Evolutionary conservation across 495 filamentous ascomycete species (phyloP), one percentile per base, ranked within the genome.

Genomic region (Hyaloscypha bicolor): DNA sequence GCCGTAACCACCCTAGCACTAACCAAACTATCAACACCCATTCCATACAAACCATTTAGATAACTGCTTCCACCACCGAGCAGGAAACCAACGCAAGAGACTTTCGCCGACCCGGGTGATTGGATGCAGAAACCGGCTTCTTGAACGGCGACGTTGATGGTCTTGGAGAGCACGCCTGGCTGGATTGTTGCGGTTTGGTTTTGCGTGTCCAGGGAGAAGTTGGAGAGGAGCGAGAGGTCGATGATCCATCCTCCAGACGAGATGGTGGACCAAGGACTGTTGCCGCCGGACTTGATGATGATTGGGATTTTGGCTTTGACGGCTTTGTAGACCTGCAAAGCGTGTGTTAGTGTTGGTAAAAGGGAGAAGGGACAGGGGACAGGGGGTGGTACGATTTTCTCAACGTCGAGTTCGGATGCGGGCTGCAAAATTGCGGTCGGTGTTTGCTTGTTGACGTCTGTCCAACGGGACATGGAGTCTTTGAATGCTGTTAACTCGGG

Each of bases 11-110:
- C 76, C 22, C 76, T 69, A 6, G 77, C 80, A 6, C 76, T 76
- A 9, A 86, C 69, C 0, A 87, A 76, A 66, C 82, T 83, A 74
- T 89, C 86, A 64, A 85, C 80, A 0, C 78, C 78, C 19, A 86
- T 76, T 6, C 86, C 86, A 65, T 85, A 76, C 32, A 74, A 62
- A 0, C 80, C 80, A 60, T 75, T 79, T 9, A 88, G 74, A 73
- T 77, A 81, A n/a, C 84, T 84, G 67, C 82, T 82, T 1, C 86
- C 86, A 0, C 85, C 86, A 9, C 86, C 86, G 2, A 88, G 75
- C 0, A 82, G 86, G 33, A 86, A 71, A 6, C 86, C 85, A 1
- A 85, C 84, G 29, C 87, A 79, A 22, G 86, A 86, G n/a, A 83
- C 85, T 4, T 86, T 80, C 67, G 84, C 84, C n/a, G 87, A 85